Conservation (phyloP, 192 early-diverging fungal species). For the Phycomyces blakesleeanus region DNA sequence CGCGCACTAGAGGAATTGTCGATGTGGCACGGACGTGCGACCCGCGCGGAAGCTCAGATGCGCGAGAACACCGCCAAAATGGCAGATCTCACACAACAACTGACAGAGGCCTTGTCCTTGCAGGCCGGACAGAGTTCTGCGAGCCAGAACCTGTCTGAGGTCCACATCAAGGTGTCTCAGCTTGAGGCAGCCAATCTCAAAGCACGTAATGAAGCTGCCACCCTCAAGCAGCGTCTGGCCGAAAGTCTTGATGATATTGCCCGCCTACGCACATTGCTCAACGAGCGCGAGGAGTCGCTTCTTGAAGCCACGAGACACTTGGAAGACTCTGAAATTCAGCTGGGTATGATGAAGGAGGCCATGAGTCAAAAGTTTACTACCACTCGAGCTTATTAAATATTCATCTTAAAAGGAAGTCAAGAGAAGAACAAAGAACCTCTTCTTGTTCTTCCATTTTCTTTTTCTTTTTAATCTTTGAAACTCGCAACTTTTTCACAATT, state of each 20-base stretch:
- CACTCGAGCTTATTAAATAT: background rate
- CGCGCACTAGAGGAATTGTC: slow-evolving; percentile 42
- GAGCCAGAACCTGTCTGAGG: slow-evolving; percentile 31
- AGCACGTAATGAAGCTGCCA: slow-evolving; percentile 42
- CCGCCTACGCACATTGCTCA: slow-evolving; percentile 31
- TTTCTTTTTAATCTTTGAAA: background rate
- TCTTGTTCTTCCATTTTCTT: background rate
- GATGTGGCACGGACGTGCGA: slow-evolving; percentile 37
- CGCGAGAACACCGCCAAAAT: slow-evolving; percentile 34
- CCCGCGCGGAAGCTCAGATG: slow-evolving; percentile 38
- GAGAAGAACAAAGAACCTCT: background rate
- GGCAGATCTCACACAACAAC: slow-evolving; percentile 13
- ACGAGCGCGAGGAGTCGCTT: slow-evolving; percentile 38
- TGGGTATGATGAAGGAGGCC: slow-evolving; percentile 43
- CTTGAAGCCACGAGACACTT: slow-evolving; percentile 34
- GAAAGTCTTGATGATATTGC: slow-evolving; percentile 41
- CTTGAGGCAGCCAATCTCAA: slow-evolving; percentile 44
- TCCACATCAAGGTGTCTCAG: slow-evolving; percentile 40
- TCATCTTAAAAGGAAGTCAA: background rate
- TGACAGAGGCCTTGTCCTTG: slow-evolving; percentile 4
- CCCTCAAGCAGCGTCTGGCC: slow-evolving; percentile 35
- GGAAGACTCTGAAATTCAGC: slow-evolving; percentile 41
- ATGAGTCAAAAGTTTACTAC: slow-evolving; percentile 33
- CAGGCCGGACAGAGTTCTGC: slow-evolving; percentile 5
- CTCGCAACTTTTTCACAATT: too few relatives aligned